A percentile compares a stretch with the other conserved stretches of the same genome.
Evolutionary conservation across 108 stramenopile species (phyloP).

Genomic region (Schizochytrium sp.): DNA sequence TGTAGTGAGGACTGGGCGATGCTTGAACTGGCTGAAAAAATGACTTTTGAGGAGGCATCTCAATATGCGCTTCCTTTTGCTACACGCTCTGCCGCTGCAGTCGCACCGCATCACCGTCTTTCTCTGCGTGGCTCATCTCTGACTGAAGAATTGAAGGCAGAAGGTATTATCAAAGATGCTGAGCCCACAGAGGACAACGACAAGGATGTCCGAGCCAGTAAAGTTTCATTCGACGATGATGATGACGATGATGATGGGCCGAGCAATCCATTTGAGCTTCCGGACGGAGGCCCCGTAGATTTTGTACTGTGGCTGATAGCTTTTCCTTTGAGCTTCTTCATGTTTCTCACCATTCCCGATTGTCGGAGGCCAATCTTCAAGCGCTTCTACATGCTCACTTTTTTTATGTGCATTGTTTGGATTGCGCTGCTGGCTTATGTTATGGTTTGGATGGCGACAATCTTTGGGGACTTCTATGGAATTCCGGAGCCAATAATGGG

Average conservation of each 20-base stretch:
- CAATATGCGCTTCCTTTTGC: slow-evolving; percentile 1
- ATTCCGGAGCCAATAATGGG: slow-evolving; percentile 73
- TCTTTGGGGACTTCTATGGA: slow-evolving; percentile 50
- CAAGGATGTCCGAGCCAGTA: not conserved
- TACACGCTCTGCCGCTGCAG: slow-evolving; percentile 9
- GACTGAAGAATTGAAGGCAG: not conserved
- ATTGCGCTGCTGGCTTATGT: slow-evolving; percentile 70
- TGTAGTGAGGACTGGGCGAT: slow-evolving; percentile 23
- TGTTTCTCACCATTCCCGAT: slow-evolving; percentile 70
- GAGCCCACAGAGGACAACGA: not conserved
- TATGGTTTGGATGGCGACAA: slow-evolving; percentile 72
- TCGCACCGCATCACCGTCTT: too few relatives aligned
- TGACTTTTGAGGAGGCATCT: not conserved
- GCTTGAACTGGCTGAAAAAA: not conserved
- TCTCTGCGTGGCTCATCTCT: slow-evolving; percentile 8
- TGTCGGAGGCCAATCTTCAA: slow-evolving; percentile 61
- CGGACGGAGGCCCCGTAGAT: slow-evolving; percentile 42
- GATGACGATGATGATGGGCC: slow-evolving; percentile 66
- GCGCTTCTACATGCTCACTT: slow-evolving; percentile 69
- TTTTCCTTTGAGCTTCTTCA: slow-evolving; percentile 61
- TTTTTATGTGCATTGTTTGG: slow-evolving; percentile 73
- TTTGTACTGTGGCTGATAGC: not conserved
- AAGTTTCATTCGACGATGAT: slow-evolving; percentile 24
- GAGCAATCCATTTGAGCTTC: slow-evolving; percentile 59
- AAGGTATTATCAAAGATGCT: not conserved